Conservation (phyloP, 441 rosid species). For the Populus hybrid region DNA sequence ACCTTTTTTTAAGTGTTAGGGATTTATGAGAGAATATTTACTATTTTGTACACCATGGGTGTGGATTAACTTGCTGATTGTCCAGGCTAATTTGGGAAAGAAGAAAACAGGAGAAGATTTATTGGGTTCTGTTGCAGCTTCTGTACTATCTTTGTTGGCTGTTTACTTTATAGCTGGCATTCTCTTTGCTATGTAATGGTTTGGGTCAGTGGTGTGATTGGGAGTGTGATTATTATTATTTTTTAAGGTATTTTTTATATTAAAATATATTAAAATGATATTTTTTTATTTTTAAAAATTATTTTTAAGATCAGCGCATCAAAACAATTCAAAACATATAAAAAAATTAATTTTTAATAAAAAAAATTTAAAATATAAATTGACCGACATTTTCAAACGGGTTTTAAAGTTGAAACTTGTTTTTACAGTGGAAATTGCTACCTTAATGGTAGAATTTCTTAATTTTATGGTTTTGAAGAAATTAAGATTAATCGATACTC, state of each 20-base stretch:
- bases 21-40: not conserved
- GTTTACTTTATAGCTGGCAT: slow-evolving; percentile 2
- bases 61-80: too few species aligned
- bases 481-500: not conserved
- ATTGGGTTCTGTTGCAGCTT: not conserved
- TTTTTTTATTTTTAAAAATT: too few species aligned
- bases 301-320: too few species aligned
- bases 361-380: too few species aligned
- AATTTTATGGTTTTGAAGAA: not conserved
- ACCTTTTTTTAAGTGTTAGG: not conserved
- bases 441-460: not conserved
- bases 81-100: not conserved
- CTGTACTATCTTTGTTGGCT: not conserved
- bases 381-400: too few species aligned
- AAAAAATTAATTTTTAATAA: too few species aligned
- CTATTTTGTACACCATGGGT: not conserved
- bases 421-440: not conserved
- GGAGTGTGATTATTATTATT: too few species aligned
- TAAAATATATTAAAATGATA: too few species aligned
- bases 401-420: too few species aligned
- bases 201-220: too few species aligned
- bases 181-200: not conserved
- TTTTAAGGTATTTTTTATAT: too few species aligned
- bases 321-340: too few species aligned
- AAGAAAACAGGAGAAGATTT: not conserved